A percentile compares a stretch with the other conserved stretches of the same genome.
These are phyloP conservation scores for Fusarium devonianum DNA, from an alignment of 2,329 filamentous ascomycete species.

Conservation along the genomic window DNA sequence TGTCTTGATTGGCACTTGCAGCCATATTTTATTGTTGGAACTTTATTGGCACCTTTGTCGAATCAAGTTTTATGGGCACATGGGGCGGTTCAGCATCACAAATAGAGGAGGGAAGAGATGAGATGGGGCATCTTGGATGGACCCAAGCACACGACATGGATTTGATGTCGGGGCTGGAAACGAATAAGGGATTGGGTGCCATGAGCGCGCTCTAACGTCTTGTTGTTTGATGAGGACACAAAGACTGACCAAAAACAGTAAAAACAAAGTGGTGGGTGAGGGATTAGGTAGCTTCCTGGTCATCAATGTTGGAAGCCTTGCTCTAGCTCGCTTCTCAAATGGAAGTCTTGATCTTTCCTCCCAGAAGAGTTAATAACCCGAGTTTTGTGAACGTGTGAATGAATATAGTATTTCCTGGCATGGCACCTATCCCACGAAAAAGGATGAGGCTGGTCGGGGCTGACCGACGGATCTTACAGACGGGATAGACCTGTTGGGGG, in stretches of 20 bases:
- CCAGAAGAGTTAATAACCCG: slow-evolving; percentile 8
- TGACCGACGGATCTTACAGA: no score
- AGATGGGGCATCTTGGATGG: slow-evolving; percentile 24
- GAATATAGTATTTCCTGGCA: no score
- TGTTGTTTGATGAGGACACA: slow-evolving; percentile 31
- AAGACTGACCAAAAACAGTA: slow-evolving; percentile 36
- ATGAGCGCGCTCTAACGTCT: slow-evolving; percentile 26
- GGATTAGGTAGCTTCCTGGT: slow-evolving; percentile 41
- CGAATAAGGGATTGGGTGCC: slow-evolving; percentile 22
- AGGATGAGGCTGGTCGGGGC: background rate
- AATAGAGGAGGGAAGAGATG: slow-evolving; percentile 36
- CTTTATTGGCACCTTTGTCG: slow-evolving; percentile 42
- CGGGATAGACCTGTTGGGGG: no score
- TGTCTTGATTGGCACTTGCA: slow-evolving; percentile 29
- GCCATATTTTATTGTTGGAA: slow-evolving; percentile 34
- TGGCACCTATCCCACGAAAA: no score
- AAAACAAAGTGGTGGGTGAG: slow-evolving; percentile 34
- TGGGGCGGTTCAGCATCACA: slow-evolving; percentile 30
- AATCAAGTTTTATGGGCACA: slow-evolving; percentile 35
- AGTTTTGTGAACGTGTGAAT: background rate
- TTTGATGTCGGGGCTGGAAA: slow-evolving; percentile 35
- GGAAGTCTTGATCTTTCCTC: slow-evolving; percentile 41
- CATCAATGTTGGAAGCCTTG: slow-evolving; percentile 29
- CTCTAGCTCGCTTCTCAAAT: slow-evolving; percentile 38
- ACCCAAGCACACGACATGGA: slow-evolving; percentile 23